phyloP scores from a whole-genome alignment of 2,329 filamentous ascomycete species.

The Sporothrix brasiliensis region DNA sequence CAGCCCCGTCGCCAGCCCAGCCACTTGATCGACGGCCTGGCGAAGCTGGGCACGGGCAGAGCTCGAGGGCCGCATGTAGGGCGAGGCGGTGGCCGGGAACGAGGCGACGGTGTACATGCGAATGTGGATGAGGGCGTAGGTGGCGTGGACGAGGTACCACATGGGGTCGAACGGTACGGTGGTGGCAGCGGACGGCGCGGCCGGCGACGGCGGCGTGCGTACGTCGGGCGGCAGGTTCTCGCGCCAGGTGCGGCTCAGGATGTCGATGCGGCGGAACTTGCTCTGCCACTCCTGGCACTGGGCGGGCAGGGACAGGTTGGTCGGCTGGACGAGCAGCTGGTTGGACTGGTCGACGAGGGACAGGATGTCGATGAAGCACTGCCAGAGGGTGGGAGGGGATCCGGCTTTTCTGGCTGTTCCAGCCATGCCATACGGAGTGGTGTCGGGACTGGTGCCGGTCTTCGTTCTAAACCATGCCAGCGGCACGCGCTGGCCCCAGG shows the following conservation, averaged over 20 bases:
- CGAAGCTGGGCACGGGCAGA: conserved; percentile 30
- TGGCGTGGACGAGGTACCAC: conserved; percentile 30
- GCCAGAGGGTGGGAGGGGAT: conserved; percentile 28
- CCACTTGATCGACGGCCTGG: conserved; percentile 25
- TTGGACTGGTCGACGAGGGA: conserved; percentile 33
- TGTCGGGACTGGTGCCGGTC: neutral
- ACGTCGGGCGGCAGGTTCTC: conserved; percentile 30
- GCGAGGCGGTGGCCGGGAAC: conserved; percentile 32
- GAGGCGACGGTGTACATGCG: conserved; percentile 34
- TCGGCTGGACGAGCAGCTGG: conserved; percentile 33
- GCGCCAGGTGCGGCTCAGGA: conserved; percentile 27
- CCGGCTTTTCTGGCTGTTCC: neutral
- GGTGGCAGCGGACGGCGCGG: neutral
- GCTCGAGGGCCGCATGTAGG: conserved; percentile 32
- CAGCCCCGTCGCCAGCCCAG: conserved; percentile 14
- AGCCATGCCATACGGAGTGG: neutral
- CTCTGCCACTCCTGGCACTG: conserved; percentile 34
- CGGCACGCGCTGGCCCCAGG: conserved; percentile 28
- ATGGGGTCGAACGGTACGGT: conserved; percentile 24
- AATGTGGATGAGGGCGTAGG: conserved; percentile 27
- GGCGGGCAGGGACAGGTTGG: conserved; percentile 31
- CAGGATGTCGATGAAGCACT: conserved; percentile 31
- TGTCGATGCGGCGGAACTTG: conserved; percentile 32
- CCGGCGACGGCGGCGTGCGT: neutral
- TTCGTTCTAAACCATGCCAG: conserved; percentile 29